Evolutionary conservation across 2,329 filamentous ascomycete genomes (phyloP), one percentile per base, ranked within the genome.

Genomic region (Penicillium fuscoglaucum): DNA sequence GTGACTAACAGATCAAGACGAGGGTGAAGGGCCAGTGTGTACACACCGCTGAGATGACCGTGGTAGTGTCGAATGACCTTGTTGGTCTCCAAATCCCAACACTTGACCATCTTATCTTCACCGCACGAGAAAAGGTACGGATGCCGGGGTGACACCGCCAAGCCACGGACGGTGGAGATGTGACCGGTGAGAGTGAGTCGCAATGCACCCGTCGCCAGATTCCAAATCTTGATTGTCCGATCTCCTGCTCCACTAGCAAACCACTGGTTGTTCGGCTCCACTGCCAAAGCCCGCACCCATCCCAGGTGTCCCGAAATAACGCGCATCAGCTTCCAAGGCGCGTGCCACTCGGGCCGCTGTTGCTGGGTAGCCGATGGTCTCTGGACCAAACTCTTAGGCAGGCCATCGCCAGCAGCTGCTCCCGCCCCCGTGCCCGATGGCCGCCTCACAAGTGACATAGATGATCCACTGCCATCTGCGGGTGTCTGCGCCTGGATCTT

Each of bases 51-150:
- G 24, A 99, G 80, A 78, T 99, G 95, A 19, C 96, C 96, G 74
- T 99, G 95, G 75, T 98, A 99, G 77, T 97, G 92, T 40, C 93
- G 86, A 71, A 98, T 97, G 60, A 99, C 95, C 77, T 97, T 97
- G 80, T 99, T 99, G n/a, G 93, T 97, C 77, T 99, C 95, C 65
- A 99, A 80, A 79, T 99, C 95, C 95, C 95, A 99, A 79, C 95
- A 99, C 78, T 99, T 99, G 62, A 99, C 95, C 93, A 97, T 97
- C 81, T 99, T 99, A 75, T 99, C 95, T 77, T 99, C 95, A 58
- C 91, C 96, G 71, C 95, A 99, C 12, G 92, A 96, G 77, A 99
- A 99, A 10, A 99, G 84, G 72, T 99, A 99, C 0, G 95, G 96
- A 77, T 99, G 95, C 47, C 95, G 83, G 17, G 93, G 90, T 21